Evolutionary conservation across 495 filamentous ascomycete species (phyloP).

Genomic region (Elasticomyces elasticus): DNA sequence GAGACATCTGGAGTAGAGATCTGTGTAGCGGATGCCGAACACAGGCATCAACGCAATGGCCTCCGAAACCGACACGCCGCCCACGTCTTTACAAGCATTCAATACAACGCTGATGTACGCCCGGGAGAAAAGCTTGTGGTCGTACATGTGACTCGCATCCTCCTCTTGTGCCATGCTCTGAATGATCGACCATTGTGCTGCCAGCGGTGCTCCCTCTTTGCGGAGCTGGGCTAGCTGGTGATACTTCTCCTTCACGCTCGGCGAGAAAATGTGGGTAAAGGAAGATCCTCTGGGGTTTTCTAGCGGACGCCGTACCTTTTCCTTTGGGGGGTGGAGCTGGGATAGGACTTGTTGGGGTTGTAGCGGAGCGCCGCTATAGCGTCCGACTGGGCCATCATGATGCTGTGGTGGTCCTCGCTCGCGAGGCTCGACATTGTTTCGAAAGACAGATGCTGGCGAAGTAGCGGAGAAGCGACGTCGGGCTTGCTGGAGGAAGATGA

Average conservation of each 20-base stretch:
- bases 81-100: neutral
- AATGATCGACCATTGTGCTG: neutral
- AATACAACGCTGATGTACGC: neutral
- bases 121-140: neutral
- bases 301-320: no score
- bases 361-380: neutral
- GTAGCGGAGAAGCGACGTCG: conserved; percentile 8
- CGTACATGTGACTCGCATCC: neutral
- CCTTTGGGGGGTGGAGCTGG: neutral
- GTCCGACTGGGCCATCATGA: no score
- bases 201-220: neutral
- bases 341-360: conserved; percentile 2
- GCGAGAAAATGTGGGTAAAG: no score
- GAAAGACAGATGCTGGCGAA: no score
- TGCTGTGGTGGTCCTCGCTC: no score
- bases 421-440: no score
- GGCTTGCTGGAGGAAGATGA: neutral
- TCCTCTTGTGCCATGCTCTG: neutral
- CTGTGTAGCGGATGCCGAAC: neutral
- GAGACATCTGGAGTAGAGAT: neutral
- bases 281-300: no score
- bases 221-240: neutral
- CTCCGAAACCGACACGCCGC: neutral
- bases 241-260: neutral
- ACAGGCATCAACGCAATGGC: neutral